Percentiles rank a stretch among this genome's conserved stretches.
These are phyloP conservation scores for Xylaria curta DNA, from an alignment of 495 filamentous ascomycete genomes.

Conservation along the genomic window DNA sequence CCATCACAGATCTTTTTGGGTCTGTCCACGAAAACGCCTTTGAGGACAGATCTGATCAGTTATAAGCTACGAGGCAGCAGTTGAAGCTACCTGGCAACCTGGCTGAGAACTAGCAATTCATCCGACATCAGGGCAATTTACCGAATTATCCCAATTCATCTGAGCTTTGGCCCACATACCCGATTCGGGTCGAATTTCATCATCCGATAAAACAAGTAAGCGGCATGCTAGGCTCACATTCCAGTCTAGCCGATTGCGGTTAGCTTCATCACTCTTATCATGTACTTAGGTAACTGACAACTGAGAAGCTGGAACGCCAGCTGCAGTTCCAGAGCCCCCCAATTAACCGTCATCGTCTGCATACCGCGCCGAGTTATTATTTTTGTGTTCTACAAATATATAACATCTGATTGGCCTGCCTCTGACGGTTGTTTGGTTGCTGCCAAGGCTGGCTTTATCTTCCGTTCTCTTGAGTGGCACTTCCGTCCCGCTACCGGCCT, in stretches of 20 bases:
- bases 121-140: constrained; percentile 21
- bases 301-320: not conserved
- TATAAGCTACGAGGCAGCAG: not conserved
- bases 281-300: not conserved
- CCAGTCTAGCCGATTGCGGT: not conserved
- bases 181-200: constrained; percentile 8
- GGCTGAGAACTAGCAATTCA: constrained; percentile 21
- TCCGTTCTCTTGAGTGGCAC: constrained; percentile 13
- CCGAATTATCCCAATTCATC: constrained; percentile 18
- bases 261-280: not conserved
- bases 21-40: constrained; percentile 13
- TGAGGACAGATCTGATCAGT: not conserved
- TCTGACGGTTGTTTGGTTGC: constrained; percentile 3
- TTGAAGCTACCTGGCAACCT: constrained; percentile 26
- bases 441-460: constrained; percentile 22
- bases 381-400: not conserved
- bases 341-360: constrained; percentile 10
- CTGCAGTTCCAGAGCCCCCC: not conserved
- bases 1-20: constrained; percentile 7
- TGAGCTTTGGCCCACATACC: constrained; percentile 17
- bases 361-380: not conserved
- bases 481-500: constrained; percentile 22
- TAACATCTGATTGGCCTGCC: constrained; percentile 16
- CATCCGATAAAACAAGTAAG: not conserved
- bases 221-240: not conserved